A percentile compares a stretch with the other conserved stretches of the same genome.
These are phyloP conservation scores for Sorghum bicolor DNA, from an alignment of 176 grass and related monocot genomes.

Conservation along the genomic window Sorghum_bicolor_NCBIv3 NC_012870.2:70577001-70577500, in stretches of 20 bases:
- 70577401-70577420: background rate
- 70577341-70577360: background rate
- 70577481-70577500: conserved; percentile 14
- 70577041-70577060: background rate
- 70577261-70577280: background rate
- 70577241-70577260: background rate
- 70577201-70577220: background rate
- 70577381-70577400: background rate
- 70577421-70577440: background rate
- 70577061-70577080: background rate
- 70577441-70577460: background rate
- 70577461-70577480: conserved; percentile 27
- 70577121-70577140: too few species aligned
- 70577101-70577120: too few species aligned
- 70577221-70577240: background rate
- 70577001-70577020: background rate
- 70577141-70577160: background rate
- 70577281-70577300: background rate
- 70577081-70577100: background rate
- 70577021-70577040: background rate
- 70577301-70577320: background rate
- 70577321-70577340: background rate
- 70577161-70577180: background rate
- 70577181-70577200: background rate
- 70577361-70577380: background rate